Conservation (phyloP, 163 green algal genomes). For the Scenedesmus sp. region DNA sequence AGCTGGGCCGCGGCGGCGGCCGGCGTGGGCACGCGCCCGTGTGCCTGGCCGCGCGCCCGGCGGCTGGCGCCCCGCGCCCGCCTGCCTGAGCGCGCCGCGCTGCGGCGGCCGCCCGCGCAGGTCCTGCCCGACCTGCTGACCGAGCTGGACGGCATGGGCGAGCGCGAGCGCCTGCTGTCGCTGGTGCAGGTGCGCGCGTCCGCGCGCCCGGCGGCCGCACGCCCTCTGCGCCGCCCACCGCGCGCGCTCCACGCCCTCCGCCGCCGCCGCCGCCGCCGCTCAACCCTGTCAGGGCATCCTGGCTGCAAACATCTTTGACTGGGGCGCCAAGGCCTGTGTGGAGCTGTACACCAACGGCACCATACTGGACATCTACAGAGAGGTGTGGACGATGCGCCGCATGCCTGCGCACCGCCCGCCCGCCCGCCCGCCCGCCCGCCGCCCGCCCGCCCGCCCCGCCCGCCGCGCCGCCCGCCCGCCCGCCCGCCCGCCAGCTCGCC, state of each 20-base stretch:
- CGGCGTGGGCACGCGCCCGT: background rate
- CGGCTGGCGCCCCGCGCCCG: constrained; percentile 66
- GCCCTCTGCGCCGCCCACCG: too few relatives aligned
- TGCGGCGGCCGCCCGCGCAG: constrained; percentile 47
- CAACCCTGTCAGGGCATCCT: constrained; percentile 69
- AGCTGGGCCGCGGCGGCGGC: background rate
- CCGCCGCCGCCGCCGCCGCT: too few relatives aligned
- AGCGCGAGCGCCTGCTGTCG: constrained; percentile 64
- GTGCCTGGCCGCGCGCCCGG: background rate
- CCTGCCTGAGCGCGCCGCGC: constrained; percentile 87
- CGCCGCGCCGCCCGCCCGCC: background rate
- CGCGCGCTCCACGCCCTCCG: too few relatives aligned
- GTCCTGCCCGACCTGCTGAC: constrained; percentile 92
- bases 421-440: too few relatives aligned
- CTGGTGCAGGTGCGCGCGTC: constrained; percentile 71
- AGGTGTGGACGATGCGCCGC: too few relatives aligned
- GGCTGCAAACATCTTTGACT: constrained; percentile 99
- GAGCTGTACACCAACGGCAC: constrained; percentile 79
- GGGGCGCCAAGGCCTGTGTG: constrained; percentile 81
- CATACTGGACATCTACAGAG: constrained; percentile 96
- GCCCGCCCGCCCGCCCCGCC: too few relatives aligned
- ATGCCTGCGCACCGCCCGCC: too few relatives aligned
- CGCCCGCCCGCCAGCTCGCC: too few relatives aligned
- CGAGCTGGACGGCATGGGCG: constrained; percentile 86
- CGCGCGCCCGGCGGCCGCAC: too few relatives aligned